These are phyloP conservation scores for Cercospora sp. DNA, from an alignment of 2,329 filamentous ascomycete species.

Conservation along the genomic window DNA sequence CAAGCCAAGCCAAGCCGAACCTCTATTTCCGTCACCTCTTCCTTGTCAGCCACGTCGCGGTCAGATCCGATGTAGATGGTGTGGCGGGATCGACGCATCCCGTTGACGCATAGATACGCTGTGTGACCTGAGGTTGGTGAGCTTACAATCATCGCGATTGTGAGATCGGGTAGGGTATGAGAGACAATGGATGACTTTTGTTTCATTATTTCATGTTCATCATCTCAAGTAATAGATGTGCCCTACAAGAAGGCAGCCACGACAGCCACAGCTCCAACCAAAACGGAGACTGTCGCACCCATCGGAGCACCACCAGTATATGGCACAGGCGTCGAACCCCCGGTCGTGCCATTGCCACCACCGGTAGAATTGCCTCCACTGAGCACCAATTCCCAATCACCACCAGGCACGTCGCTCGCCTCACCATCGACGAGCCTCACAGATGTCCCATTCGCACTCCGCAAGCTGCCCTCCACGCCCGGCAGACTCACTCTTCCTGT, in stretches of 20 bases:
- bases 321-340: neutral
- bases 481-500: slow-evolving; percentile 37
- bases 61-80: neutral
- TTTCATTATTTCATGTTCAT: neutral
- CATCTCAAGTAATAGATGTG: neutral
- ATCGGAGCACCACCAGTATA: slow-evolving; percentile 5
- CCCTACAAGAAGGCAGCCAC: neutral
- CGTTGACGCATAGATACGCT: neutral
- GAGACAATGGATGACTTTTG: neutral
- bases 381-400: slow-evolving; percentile 32
- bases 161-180: neutral
- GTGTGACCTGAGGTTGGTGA: neutral
- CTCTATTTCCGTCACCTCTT: neutral
- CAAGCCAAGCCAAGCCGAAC: neutral
- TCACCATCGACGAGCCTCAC: slow-evolving; percentile 31
- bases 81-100: neutral
- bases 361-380: neutral
- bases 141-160: neutral
- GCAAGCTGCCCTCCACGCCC: slow-evolving; percentile 45
- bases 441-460: slow-evolving; percentile 38
- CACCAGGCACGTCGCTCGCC: slow-evolving; percentile 31
- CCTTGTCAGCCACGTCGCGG: neutral
- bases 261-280: neutral
- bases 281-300: neutral
- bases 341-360: neutral